phyloP scores from a whole-genome alignment of 164 flowering plant genomes.

The Kalanchoe fedtschenkoi region DNA sequence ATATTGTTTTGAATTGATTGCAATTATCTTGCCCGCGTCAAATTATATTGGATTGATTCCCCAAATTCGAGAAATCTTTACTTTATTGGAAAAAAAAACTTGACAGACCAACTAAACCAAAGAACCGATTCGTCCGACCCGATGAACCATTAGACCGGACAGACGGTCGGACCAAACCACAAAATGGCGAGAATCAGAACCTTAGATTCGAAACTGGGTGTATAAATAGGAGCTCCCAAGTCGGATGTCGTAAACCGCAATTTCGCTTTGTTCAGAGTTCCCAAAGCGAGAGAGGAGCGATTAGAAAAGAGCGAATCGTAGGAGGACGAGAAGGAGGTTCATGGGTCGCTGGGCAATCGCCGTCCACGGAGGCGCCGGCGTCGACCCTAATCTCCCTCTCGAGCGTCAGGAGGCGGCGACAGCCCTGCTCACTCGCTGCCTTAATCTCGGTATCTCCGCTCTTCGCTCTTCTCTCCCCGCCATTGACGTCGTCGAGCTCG shows the following conservation, averaged over 20 bases:
- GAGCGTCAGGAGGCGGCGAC: slow-evolving; percentile 76
- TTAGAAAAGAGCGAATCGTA: slow-evolving; percentile 5
- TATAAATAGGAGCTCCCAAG: not conserved
- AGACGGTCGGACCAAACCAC: not conserved
- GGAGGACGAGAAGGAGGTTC: slow-evolving; percentile 9
- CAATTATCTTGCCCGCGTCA: no score
- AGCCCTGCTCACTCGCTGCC: slow-evolving; percentile 68
- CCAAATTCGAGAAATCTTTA: no score
- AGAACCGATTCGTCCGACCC: no score
- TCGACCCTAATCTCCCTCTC: slow-evolving; percentile 77
- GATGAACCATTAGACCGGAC: not conserved
- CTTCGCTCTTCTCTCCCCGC: slow-evolving; percentile 64
- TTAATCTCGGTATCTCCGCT: slow-evolving; percentile 69
- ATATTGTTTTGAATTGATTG: no score
- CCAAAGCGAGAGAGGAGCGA: slow-evolving; percentile 5
- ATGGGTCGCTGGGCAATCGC: slow-evolving; percentile 94
- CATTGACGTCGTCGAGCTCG: slow-evolving; percentile 89
- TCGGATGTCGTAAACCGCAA: not conserved
- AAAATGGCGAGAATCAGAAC: not conserved
- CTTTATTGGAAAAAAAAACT: no score
- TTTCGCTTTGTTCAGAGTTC: not conserved
- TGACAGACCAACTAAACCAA: no score
- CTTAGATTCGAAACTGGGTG: not conserved
- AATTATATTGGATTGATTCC: no score
- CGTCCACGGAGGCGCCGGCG: slow-evolving; percentile 97